Percentiles rank a stretch among this genome's conserved stretches.
Conservation (phyloP, 495 filamentous ascomycete genomes). For the Trichocladium antarcticum region DNA sequence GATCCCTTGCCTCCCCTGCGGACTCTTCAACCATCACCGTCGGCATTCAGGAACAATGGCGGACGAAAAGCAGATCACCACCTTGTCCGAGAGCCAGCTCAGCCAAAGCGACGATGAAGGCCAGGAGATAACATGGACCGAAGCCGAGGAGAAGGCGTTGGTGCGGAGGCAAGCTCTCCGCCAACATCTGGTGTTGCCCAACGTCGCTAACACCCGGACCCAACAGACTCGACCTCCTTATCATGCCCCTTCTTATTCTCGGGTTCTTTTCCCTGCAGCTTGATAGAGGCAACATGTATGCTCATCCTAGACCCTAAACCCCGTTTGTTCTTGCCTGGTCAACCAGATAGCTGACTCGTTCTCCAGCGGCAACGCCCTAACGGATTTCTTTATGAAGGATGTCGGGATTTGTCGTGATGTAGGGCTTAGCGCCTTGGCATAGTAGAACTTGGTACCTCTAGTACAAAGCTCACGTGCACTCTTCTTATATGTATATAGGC, state of each 20-base stretch:
- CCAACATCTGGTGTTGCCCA: background rate
- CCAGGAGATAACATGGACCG: constrained; percentile 24
- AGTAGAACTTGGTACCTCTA: no score
- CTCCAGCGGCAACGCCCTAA: constrained; percentile 22
- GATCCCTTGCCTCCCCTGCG: background rate
- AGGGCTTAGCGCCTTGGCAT: no score
- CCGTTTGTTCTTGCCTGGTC: background rate
- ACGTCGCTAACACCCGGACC: background rate
- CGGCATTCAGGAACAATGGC: constrained; percentile 2
- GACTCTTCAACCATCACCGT: background rate
- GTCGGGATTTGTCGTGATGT: no score
- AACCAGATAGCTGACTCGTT: background rate
- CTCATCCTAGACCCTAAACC: background rate
- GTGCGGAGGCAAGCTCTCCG: constrained; percentile 22
- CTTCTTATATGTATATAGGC: no score
- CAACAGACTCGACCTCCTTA: constrained; percentile 39
- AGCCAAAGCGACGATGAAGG: constrained; percentile 18
- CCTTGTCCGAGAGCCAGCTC: constrained; percentile 11
- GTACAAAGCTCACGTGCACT: no score
- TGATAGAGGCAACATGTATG: constrained; percentile 34
- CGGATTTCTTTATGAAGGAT: constrained; percentile 38
- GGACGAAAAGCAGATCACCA: constrained; percentile 15
- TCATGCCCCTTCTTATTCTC: constrained; percentile 42
- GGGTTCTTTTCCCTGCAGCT: constrained; percentile 50
- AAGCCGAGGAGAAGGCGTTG: constrained; percentile 27